These are phyloP conservation scores for Diaporthe australafricana DNA, from an alignment of 2,329 filamentous ascomycete genomes.

Conservation along the genomic window DNA sequence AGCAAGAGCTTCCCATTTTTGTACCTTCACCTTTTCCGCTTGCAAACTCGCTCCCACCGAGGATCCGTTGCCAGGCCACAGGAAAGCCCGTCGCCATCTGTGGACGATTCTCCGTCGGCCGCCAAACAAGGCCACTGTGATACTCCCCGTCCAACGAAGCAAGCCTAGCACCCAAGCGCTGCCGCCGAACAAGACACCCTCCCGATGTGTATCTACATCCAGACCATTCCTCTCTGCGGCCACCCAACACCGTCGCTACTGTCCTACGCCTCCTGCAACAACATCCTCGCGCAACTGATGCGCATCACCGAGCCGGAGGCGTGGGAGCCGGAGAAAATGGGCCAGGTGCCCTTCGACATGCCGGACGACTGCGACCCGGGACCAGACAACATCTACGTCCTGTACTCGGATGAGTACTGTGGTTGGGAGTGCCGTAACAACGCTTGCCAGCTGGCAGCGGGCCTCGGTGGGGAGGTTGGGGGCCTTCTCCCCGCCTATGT, in stretches of 20 bases:
- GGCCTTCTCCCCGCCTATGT: constrained; percentile 28
- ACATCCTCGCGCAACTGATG: constrained; percentile 38
- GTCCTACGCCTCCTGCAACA: constrained; percentile 41
- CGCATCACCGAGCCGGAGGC: constrained; percentile 40
- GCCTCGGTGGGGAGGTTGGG: background rate
- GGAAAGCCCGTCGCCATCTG: background rate
- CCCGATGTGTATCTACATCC: constrained; percentile 43
- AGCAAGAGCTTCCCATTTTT: no score
- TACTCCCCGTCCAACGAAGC: background rate
- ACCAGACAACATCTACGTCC: constrained; percentile 35
- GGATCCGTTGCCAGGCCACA: background rate
- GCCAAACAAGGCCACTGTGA: background rate
- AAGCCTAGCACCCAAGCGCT: background rate
- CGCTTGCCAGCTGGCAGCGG: constrained; percentile 19
- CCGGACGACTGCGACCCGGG: constrained; percentile 40
- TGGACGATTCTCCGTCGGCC: background rate
- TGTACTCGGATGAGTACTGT: constrained; percentile 41
- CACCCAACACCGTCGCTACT: constrained; percentile 40
- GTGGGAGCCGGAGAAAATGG: constrained; percentile 37
- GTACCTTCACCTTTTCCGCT: no score
- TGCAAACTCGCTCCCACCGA: background rate
- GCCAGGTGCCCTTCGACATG: constrained; percentile 39
- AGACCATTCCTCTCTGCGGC: constrained; percentile 40
- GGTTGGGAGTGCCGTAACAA: constrained; percentile 46
- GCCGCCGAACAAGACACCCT: background rate